Evolutionary conservation across 2,329 filamentous ascomycete species (phyloP).

Genomic region (Balansia obtecta): DNA sequence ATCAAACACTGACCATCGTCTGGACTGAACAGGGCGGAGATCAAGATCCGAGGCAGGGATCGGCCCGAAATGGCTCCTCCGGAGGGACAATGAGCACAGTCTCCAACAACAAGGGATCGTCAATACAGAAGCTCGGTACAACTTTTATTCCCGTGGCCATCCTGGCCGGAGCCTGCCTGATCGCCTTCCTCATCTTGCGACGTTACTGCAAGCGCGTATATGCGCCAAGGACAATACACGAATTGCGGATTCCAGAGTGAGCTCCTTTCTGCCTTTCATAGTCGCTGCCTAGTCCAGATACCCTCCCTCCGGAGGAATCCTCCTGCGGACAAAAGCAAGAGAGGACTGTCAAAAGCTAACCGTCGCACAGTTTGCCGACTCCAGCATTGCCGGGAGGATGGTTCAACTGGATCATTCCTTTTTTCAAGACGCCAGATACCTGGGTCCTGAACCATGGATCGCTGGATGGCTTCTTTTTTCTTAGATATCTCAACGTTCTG

Average conservation of each 20-base stretch:
- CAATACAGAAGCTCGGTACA: slow-evolving; percentile 26
- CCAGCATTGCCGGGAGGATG: slow-evolving; percentile 47
- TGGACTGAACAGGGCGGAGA: slow-evolving; percentile 1
- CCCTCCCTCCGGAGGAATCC: no score
- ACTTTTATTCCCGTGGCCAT: slow-evolving; percentile 43
- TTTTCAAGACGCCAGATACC: slow-evolving; percentile 59
- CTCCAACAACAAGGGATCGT: slow-evolving; percentile 21
- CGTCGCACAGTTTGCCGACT: slow-evolving; percentile 38
- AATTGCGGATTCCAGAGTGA: slow-evolving; percentile 32
- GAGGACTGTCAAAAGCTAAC: neutral
- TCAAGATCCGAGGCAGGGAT: slow-evolving; percentile 22
- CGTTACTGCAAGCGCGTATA: slow-evolving; percentile 40
- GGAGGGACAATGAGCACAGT: slow-evolving; percentile 23
- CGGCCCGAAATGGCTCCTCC: slow-evolving; percentile 20
- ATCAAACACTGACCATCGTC: neutral
- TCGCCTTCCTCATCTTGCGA: slow-evolving; percentile 36
- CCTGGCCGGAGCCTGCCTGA: slow-evolving; percentile 36
- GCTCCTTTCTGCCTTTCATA: slow-evolving; percentile 3
- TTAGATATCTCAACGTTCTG: slow-evolving; percentile 58
- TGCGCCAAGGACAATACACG: slow-evolving; percentile 36
- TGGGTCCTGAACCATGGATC: slow-evolving; percentile 84
- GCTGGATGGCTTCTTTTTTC: slow-evolving; percentile 80
- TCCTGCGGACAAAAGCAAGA: neutral
- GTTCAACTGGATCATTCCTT: slow-evolving; percentile 54
- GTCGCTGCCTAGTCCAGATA: neutral